Percentiles rank a stretch among this genome's conserved stretches.
phyloP scores from a whole-genome alignment of 306 rosid genomes.

The Pyrus betulifolia region DNA sequence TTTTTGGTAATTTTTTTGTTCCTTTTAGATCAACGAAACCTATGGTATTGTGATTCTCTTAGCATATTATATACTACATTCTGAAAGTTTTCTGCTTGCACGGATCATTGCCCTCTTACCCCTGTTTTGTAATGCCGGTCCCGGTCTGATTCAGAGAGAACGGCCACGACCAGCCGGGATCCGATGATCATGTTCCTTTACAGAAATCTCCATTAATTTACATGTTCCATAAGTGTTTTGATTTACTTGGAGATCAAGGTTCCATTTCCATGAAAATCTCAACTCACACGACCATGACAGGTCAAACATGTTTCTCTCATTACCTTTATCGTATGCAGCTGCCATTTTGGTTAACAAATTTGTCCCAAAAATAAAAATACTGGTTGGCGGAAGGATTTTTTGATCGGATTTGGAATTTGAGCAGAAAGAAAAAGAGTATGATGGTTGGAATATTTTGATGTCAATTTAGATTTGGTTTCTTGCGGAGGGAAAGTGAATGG shows the following conservation, averaged over 20 bases:
- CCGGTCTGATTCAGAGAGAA: neutral
- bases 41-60: constrained; percentile 20
- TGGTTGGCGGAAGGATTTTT: too few species aligned
- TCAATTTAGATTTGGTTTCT: too few species aligned
- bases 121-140: neutral
- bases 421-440: too few species aligned
- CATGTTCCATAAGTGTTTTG: constrained; percentile 1
- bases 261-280: neutral
- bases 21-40: constrained; percentile 4
- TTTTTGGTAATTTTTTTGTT: constrained; percentile 8
- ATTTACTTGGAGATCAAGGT: neutral
- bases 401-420: too few species aligned
- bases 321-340: neutral
- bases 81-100: constrained; percentile 7
- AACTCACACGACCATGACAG: neutral
- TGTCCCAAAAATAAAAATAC: neutral
- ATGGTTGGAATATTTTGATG: too few species aligned
- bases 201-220: neutral
- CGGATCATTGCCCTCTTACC: constrained; percentile 8
- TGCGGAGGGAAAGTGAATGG: too few species aligned
- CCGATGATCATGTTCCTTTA: neutral
- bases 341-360: neutral
- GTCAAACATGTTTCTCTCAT: neutral
- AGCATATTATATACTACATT: constrained; percentile 21
- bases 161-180: neutral